Evolutionary conservation across 176 grass and related monocot genomes (phyloP), one percentile per base, ranked within the genome.

Genomic region (Oryza glumipatula): DNA sequence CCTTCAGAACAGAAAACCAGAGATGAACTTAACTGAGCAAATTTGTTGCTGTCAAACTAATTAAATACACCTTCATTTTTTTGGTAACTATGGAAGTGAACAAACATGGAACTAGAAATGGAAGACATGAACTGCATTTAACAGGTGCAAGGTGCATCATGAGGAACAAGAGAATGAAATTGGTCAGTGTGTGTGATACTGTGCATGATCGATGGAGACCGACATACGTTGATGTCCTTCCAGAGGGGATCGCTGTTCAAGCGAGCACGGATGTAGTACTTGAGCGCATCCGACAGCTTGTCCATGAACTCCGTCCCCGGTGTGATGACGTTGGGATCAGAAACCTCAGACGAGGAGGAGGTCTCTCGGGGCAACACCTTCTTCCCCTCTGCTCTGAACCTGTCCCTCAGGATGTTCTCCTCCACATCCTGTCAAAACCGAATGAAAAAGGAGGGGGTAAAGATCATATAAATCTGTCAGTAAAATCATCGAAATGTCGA

Each of bases 251-350:
- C 77, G 13, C 12, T 60, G 7, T 85, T 92, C 65, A 94, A 77
- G 47, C 86, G 87, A 3, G 56, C 10, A 3, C 68, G 84, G 26
- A 97, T 70, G 52, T 94, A 94, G 54, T 92, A 81, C 65, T 82
- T 74, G 0, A 94, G 83, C 9, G 88, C 88, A 5, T 56, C 23
- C 2, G 90, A 94, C 5, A 97, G 85, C 54, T 67, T 85, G 76
- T 90, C 92, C 92, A 97, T 94, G 76, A 97, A 94, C 43, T 86
- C 77, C 1, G 94, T 97, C 45, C 92, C 90, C 0, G 90, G 94
- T 0, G 94, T 94, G 11, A 97, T 94, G 22, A 94, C 83, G 28
- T 94, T 97, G 4, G 85, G 49, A 52, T 94, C 92, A 0, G 88
- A 81, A n/a, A 85, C 71, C 64, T 87, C 80, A 1, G 22, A 0